Percentiles rank a stretch among this genome's conserved stretches.
Conservation (phyloP, 495 filamentous ascomycete genomes). For the Cetradonia linearis region DNA sequence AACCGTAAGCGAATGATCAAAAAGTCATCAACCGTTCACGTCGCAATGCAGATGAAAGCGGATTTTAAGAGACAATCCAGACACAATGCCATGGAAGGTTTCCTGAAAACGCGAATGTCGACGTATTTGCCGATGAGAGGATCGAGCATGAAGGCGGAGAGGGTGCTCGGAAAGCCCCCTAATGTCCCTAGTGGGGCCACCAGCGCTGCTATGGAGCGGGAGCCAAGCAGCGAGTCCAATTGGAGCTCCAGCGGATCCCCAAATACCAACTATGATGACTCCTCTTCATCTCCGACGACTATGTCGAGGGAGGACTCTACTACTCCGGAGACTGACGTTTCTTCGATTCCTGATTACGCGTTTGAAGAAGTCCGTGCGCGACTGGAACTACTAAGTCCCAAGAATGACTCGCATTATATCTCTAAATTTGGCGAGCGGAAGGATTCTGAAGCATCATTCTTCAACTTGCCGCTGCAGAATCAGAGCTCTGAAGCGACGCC, state of each 20-base stretch:
- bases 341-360: constrained; percentile 25
- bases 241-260: constrained; percentile 27
- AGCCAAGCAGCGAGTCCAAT: constrained; percentile 23
- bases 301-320: constrained; percentile 21
- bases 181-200: not conserved
- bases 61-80: constrained; percentile 7
- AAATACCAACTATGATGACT: constrained; percentile 17
- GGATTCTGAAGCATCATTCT: constrained; percentile 4
- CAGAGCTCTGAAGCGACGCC: constrained; percentile 12
- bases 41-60: constrained; percentile 24
- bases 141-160: constrained; percentile 21
- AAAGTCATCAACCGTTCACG: constrained; percentile 20
- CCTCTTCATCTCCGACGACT: constrained; percentile 20
- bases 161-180: constrained; percentile 21
- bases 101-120: constrained; percentile 20
- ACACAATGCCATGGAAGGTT: constrained; percentile 4
- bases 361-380: constrained; percentile 26
- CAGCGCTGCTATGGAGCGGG: constrained; percentile 21
- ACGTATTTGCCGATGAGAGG: constrained; percentile 17
- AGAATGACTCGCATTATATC: constrained; percentile 15
- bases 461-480: constrained; percentile 15
- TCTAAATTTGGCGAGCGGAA: constrained; percentile 6
- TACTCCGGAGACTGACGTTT: constrained; percentile 25
- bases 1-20: constrained; percentile 21
- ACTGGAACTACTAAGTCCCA: constrained; percentile 25